These are phyloP conservation scores for Microbotryum violaceum DNA, from an alignment of 1,284 basidiomycete genomes.

Conservation along the genomic window DNA sequence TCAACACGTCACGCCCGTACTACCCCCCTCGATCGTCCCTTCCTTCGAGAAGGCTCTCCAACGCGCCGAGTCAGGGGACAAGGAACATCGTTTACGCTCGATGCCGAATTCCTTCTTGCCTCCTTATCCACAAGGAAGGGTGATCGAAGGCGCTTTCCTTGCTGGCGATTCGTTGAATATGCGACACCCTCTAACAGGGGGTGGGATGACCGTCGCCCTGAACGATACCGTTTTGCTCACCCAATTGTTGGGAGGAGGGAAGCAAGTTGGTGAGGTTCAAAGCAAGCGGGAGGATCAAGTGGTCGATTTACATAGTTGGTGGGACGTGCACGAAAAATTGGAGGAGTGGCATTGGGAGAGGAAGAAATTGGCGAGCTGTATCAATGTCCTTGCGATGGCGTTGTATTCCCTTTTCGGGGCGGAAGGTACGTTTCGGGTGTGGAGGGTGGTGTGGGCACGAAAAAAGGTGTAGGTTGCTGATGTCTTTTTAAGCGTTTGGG, in stretches of 20 bases:
- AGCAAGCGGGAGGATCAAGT: conserved; percentile 17
- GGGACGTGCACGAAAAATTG: conserved; percentile 52
- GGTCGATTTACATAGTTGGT: conserved; percentile 53
- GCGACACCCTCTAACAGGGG: conserved; percentile 96
- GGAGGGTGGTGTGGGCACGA: background rate
- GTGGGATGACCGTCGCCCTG: conserved; percentile 90
- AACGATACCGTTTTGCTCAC: conserved; percentile 71
- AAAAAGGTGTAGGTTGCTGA: no score
- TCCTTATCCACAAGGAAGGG: conserved; percentile 63
- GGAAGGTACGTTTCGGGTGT: conserved; percentile 56
- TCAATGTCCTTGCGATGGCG: conserved; percentile 85
- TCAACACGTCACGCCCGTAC: conserved; percentile 63
- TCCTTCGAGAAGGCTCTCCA: conserved; percentile 41
- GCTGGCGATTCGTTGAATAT: conserved; percentile 98
- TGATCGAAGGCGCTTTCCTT: conserved; percentile 66
- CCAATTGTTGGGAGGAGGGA: conserved; percentile 49
- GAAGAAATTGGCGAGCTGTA: conserved; percentile 69
- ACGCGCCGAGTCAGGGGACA: conserved; percentile 43
- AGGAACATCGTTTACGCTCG: conserved; percentile 59
- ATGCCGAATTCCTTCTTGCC: conserved; percentile 98
- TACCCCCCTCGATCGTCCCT: conserved; percentile 61
- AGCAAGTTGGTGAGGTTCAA: conserved; percentile 10
- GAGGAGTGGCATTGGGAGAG: conserved; percentile 74
- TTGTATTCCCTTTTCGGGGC: conserved; percentile 83
- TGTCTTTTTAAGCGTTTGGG: background rate